phyloP scores from a whole-genome alignment of 2,329 filamentous ascomycete species.

The Xylaria sp. region DNA sequence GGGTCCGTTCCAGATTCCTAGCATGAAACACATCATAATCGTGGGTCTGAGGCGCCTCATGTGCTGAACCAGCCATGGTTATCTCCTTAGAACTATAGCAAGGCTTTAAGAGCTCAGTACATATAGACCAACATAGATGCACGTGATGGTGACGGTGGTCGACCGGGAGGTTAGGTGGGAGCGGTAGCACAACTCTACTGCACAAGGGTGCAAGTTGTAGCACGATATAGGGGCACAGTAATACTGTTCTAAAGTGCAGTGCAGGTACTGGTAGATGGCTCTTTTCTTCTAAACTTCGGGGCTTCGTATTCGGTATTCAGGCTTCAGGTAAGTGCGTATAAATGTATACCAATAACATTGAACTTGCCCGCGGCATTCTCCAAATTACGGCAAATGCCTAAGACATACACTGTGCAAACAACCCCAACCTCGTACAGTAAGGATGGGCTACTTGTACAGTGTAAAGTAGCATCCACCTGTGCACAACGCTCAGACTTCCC shows the following conservation, averaged over 20 bases:
- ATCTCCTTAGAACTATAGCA: constrained; percentile 7
- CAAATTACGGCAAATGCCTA: neutral
- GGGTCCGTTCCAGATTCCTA: constrained; percentile 71
- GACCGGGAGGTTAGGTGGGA: neutral
- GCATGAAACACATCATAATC: constrained; percentile 58
- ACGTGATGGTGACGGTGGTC: neutral
- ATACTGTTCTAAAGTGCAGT: neutral
- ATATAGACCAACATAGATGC: neutral
- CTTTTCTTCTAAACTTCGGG: neutral
- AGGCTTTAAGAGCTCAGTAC: neutral
- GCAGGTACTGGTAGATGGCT: neutral
- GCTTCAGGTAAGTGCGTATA: neutral
- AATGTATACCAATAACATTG: neutral
- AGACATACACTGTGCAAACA: neutral
- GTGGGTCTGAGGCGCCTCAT: constrained; percentile 42
- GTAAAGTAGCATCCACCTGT: neutral
- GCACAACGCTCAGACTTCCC: neutral
- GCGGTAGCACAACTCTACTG: neutral
- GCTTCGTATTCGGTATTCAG: neutral
- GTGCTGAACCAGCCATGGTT: constrained; percentile 47
- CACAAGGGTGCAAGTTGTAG: neutral
- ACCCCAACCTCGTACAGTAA: neutral
- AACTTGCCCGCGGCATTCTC: constrained; percentile 3
- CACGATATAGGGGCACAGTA: neutral
- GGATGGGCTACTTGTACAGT: neutral